A percentile compares a stretch with the other conserved stretches of the same genome.
Evolutionary conservation across 208 protist species (phyloP).

Genomic region (Crithidia bombi): DNA sequence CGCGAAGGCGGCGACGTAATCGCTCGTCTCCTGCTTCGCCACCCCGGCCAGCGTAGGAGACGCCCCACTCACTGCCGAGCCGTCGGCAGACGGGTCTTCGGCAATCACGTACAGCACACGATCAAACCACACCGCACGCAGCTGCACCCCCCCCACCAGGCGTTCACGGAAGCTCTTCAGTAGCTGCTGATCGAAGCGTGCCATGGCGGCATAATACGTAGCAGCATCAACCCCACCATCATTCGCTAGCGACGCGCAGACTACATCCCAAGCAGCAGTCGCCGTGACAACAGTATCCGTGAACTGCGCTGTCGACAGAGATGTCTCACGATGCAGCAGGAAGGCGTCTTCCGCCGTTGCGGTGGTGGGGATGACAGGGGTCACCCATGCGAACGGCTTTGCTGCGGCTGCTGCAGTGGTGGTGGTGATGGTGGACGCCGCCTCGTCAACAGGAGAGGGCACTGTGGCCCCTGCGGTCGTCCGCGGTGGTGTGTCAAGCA

Average conservation of each 20-base stretch:
- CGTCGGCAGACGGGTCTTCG: constrained; percentile 13
- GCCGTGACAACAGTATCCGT: neutral
- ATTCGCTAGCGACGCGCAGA: neutral
- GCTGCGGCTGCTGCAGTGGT: neutral
- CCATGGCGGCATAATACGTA: constrained; percentile 15
- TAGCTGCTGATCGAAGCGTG: constrained; percentile 52
- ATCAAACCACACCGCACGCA: constrained; percentile 41
- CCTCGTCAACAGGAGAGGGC: too few species aligned
- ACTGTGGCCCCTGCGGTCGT: too few species aligned
- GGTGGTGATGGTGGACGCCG: neutral
- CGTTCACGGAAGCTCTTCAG: constrained; percentile 52
- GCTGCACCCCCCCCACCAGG: constrained; percentile 45
- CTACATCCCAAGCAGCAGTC: neutral
- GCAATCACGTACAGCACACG: constrained; percentile 57
- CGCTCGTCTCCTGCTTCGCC: neutral
- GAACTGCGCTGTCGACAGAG: neutral
- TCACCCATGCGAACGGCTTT: constrained; percentile 4
- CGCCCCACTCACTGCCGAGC: neutral
- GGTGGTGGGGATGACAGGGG: constrained; percentile 1
- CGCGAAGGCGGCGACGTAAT: constrained; percentile 23
- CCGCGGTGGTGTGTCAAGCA: neutral
- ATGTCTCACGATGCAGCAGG: neutral
- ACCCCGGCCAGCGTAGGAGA: neutral
- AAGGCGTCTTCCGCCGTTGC: neutral
- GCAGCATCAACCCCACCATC: neutral